phyloP scores from a whole-genome alignment of 768 basidiomycete genomes.

The Suillus placidus region DNA sequence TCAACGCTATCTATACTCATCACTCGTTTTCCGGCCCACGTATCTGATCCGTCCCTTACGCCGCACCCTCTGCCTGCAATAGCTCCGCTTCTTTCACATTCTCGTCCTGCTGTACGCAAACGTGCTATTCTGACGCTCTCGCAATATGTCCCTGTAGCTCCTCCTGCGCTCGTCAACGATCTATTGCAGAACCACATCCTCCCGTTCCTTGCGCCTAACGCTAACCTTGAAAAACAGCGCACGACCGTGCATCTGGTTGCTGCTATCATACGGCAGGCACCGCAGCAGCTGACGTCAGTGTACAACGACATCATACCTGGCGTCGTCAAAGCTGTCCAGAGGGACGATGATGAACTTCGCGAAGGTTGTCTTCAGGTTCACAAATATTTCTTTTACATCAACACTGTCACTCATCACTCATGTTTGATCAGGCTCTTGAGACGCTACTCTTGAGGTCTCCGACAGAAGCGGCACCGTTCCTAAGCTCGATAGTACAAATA shows the following conservation, averaged over 20 bases:
- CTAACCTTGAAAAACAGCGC: slow-evolving; percentile 68
- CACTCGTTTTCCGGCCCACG: slow-evolving; percentile 75
- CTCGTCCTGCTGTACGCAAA: slow-evolving; percentile 87
- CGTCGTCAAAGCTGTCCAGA: slow-evolving; percentile 66
- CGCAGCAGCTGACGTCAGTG: slow-evolving; percentile 62
- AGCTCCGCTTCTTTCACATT: slow-evolving; percentile 72
- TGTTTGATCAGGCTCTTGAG: slow-evolving; percentile 70
- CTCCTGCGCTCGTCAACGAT: slow-evolving; percentile 60
- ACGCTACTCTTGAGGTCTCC: slow-evolving; percentile 83
- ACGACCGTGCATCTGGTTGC: slow-evolving; percentile 81
- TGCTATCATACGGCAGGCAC: slow-evolving; percentile 76
- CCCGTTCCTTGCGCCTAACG: slow-evolving; percentile 55
- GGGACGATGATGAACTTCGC: slow-evolving; percentile 81
- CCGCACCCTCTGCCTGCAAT: slow-evolving; percentile 68
- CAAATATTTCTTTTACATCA: slow-evolving; percentile 2
- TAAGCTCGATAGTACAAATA: slow-evolving; percentile 66
- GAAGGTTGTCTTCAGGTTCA: slow-evolving; percentile 79
- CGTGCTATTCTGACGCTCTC: slow-evolving; percentile 86
- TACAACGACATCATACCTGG: slow-evolving; percentile 69
- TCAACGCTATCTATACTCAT: slow-evolving; percentile 88
- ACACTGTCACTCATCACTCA: slow-evolving; percentile 20
- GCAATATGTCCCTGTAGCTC: slow-evolving; percentile 78
- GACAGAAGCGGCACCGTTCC: slow-evolving; percentile 73
- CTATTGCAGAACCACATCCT: slow-evolving; percentile 62
- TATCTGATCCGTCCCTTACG: slow-evolving; percentile 53